Evolutionary conservation across 495 filamentous ascomycete species (phyloP).

Genomic region (Mytilinidion resinicola): DNA sequence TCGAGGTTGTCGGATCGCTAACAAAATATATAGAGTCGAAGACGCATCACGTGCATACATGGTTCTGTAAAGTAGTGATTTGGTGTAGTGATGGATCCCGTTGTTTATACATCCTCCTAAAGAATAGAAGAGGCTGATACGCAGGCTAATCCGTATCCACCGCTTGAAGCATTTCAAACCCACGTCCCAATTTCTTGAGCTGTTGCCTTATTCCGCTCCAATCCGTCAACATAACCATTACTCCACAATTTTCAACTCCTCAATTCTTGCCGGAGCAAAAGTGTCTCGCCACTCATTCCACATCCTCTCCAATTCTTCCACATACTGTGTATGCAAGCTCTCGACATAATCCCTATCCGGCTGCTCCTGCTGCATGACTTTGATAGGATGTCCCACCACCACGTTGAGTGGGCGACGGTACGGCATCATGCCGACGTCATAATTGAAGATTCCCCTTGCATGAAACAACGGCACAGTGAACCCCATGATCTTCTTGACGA

Average conservation of each 20-base stretch:
- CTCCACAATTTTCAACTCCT: conserved; percentile 72
- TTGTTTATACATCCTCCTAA: too few species aligned
- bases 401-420: conserved; percentile 82
- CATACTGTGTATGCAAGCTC: conserved; percentile 69
- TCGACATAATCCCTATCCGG: conserved; percentile 72
- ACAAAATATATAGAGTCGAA: too few species aligned
- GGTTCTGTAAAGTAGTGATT: too few species aligned
- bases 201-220: too few species aligned
- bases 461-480: conserved; percentile 91
- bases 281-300: conserved; percentile 87
- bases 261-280: conserved; percentile 64
- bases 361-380: conserved; percentile 54
- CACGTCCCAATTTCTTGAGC: too few species aligned
- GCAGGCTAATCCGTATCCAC: too few species aligned
- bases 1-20: too few species aligned
- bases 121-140: too few species aligned
- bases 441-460: conserved; percentile 90
- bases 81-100: too few species aligned
- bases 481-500: conserved; percentile 75
- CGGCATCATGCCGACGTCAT: conserved; percentile 92
- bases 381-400: conserved; percentile 76
- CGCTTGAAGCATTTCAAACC: too few species aligned
- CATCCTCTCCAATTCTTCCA: conserved; percentile 68
- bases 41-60: too few species aligned
- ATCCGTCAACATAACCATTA: conserved; percentile 36